These are phyloP conservation scores for Aureobasidium sp. DNA, from an alignment of 2,329 filamentous ascomycete species.

Conservation along the genomic window DNA sequence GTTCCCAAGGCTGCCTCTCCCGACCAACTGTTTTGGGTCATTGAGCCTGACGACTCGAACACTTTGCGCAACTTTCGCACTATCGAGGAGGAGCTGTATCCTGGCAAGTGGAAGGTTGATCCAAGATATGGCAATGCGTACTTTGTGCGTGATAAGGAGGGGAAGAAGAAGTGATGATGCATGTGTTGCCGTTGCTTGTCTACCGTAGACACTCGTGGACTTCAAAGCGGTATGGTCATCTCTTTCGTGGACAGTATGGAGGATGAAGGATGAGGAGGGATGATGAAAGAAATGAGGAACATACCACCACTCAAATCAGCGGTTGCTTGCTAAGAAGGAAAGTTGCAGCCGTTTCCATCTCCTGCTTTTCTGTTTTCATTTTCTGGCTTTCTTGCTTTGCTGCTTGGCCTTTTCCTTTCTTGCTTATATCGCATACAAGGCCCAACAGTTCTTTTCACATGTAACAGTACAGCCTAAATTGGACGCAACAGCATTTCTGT, in stretches of 20 bases:
- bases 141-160: conserved; percentile 25
- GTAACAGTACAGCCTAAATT: not conserved
- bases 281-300: not conserved
- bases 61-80: conserved; percentile 26
- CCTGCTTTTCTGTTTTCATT: not conserved
- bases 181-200: not conserved
- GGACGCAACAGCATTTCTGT: not conserved
- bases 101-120: conserved; percentile 29
- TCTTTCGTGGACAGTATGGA: not conserved
- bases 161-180: conserved; percentile 20
- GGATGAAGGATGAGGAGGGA: not conserved
- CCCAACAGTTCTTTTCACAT: not conserved
- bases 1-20: conserved; percentile 25
- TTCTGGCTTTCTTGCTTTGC: not conserved
- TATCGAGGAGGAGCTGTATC: conserved; percentile 26
- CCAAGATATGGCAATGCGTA: conserved; percentile 27
- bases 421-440: not conserved
- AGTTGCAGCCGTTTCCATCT: not conserved
- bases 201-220: not conserved
- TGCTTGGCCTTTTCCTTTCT: not conserved
- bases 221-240: not conserved
- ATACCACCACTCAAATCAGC: not conserved
- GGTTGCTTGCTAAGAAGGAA: not conserved
- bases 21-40: conserved; percentile 30
- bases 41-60: conserved; percentile 25